Evolutionary conservation across 1,284 basidiomycete genomes (phyloP), one percentile per base, ranked within the genome.

Genomic region (Pyrrhoderma noxium): DNA sequence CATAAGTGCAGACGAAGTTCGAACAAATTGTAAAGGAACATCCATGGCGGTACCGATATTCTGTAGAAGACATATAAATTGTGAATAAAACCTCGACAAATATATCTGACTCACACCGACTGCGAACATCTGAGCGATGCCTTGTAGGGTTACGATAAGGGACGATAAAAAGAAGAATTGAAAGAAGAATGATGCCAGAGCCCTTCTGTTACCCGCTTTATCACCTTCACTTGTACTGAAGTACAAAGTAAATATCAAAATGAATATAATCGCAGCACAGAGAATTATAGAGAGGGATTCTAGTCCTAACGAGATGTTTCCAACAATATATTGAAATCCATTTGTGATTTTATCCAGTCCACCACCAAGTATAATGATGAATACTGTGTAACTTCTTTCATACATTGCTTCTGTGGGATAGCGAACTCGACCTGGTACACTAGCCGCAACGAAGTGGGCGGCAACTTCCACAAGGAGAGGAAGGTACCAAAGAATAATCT

Each of bases 261-360:
- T 51, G 37, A 56, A 49, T 13, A 56, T 56, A 8, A 53, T 18
- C 3, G 47, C 54, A 11, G 51, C 54, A 34, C 54, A 51, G 39
- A 56, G n/a, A 22, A 56, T 56, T 37, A 56, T 16, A 3, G 44
- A 51, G 18, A 49, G 25, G 31, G 45, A 49, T 37, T 49, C 44
- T 16, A 23, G 9, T 8, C 45, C 39, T 37, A 56, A 21, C 22
- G 51, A 52, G 11, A 56, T 50, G 18, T 56, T 52, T 18, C 54
- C 54, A 14, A 56, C 54, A 8, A 56, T 56, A 31, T 53, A 56
- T 27, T 56, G 54, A 45, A 56, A 56, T 31, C 51, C 51, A 19
- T 56, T 45, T 5, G 54, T 56, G 51, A 56, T 56, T 31, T 53
- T 52, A 35, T 56, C 54, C 16, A 56, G 51, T n/a, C 54, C 54